These are phyloP conservation scores for Globomyces sp. DNA, from an alignment of 371 early-diverging fungal genomes.

Conservation along the genomic window DNA sequence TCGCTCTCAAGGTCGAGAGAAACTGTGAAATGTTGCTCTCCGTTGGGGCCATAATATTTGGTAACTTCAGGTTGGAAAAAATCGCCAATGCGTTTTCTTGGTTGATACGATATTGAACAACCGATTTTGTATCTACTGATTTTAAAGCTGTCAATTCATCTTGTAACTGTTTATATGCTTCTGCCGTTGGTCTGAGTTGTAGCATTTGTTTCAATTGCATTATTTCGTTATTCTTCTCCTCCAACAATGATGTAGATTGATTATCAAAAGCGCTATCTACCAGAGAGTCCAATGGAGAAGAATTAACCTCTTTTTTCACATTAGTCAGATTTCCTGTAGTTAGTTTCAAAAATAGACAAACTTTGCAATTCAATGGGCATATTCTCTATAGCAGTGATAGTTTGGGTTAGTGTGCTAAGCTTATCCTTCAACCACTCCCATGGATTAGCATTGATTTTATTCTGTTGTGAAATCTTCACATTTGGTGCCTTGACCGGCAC, in stretches of 20 bases:
- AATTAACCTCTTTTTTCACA: not conserved
- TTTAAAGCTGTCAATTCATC: not conserved
- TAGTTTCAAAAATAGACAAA: not conserved
- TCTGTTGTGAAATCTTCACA: not conserved
- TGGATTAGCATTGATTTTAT: not conserved
- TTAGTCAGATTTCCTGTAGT: conserved; percentile 1
- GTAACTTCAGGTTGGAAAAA: conserved; percentile 14
- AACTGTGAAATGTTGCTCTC: conserved; percentile 10
- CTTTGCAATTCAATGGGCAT: conserved; percentile 11
- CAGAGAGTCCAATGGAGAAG: conserved; percentile 9
- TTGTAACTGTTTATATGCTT: conserved; percentile 1
- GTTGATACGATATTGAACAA: not conserved
- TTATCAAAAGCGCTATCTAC: conserved; percentile 5
- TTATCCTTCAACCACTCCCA: conserved; percentile 20
- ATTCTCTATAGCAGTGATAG: conserved; percentile 3
- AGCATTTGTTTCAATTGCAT: not conserved
- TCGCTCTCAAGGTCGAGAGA: conserved; percentile 9
- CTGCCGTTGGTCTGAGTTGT: not conserved
- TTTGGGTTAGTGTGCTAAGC: conserved; percentile 1
- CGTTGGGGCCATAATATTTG: conserved; percentile 12
- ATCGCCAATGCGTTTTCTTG: conserved; percentile 11
- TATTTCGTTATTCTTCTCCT: conserved; percentile 15
- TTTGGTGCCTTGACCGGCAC: not conserved
- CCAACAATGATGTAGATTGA: not conserved
- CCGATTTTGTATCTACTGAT: conserved; percentile 3